Evolutionary conservation across 2,329 filamentous ascomycete species (phyloP).

Genomic region (Alternaria ethzedia): DNA sequence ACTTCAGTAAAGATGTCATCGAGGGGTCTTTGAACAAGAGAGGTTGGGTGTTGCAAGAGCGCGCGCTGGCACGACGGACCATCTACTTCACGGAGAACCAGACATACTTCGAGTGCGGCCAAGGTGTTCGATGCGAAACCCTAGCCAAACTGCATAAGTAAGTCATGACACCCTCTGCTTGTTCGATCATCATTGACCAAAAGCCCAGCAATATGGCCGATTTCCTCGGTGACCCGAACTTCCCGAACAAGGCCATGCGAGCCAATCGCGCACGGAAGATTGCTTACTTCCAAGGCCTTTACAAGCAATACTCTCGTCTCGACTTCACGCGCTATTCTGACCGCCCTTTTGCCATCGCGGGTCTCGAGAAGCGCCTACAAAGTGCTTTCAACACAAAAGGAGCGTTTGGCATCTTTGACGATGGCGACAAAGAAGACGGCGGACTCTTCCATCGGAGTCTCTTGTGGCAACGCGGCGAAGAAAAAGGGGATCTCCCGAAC

Average conservation of each 20-base stretch:
- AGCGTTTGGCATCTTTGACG: slow-evolving; percentile 44
- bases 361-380: slow-evolving; percentile 39
- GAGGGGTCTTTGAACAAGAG: slow-evolving; percentile 22
- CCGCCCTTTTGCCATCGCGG: slow-evolving; percentile 41
- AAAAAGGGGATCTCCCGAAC: neutral
- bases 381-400: slow-evolving; percentile 26
- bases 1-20: slow-evolving; percentile 29
- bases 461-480: slow-evolving; percentile 35
- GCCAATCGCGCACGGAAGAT: slow-evolving; percentile 27
- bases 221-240: slow-evolving; percentile 40
- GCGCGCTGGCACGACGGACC: slow-evolving; percentile 30
- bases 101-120: slow-evolving; percentile 37
- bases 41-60: slow-evolving; percentile 40
- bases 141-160: slow-evolving; percentile 23
- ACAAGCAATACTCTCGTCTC: slow-evolving; percentile 41
- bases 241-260: slow-evolving; percentile 15
- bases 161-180: slow-evolving; percentile 1
- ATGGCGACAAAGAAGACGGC: slow-evolving; percentile 6
- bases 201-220: slow-evolving; percentile 15
- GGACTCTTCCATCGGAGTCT: slow-evolving; percentile 35
- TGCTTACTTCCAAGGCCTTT: slow-evolving; percentile 21
- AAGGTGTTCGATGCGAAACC: slow-evolving; percentile 29
- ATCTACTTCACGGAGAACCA: slow-evolving; percentile 37
- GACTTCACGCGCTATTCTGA: slow-evolving; percentile 24
- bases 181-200: neutral